phyloP scores from a whole-genome alignment of 148 eudicot genomes.

The Heliosperma pusillum region DNA sequence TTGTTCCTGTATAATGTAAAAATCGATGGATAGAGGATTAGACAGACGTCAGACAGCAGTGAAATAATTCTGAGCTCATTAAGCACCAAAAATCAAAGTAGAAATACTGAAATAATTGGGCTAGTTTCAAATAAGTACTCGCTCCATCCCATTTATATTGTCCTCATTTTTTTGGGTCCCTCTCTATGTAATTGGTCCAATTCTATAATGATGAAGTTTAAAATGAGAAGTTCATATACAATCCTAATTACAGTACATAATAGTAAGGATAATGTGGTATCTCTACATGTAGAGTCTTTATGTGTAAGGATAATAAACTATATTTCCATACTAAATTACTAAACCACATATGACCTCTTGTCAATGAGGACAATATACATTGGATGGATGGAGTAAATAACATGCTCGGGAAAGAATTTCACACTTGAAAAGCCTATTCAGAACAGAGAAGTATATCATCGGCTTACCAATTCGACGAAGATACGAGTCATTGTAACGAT shows the following conservation, averaged over 20 bases:
- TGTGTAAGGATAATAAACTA: too few relatives aligned
- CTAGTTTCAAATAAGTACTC: too few relatives aligned
- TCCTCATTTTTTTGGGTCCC: too few relatives aligned
- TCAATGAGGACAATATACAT: too few relatives aligned
- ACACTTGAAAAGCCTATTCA: neutral
- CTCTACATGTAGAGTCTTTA: too few relatives aligned
- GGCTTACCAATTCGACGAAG: conserved; percentile 83
- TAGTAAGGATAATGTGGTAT: too few relatives aligned
- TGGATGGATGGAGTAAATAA: neutral
- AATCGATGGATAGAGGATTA: neutral
- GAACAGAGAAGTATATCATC: neutral
- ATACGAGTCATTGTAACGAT: conserved; percentile 87
- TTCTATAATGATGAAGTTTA: too few relatives aligned
- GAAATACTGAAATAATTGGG: neutral
- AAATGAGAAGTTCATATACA: too few relatives aligned
- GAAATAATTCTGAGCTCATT: neutral
- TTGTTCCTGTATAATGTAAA: conserved; percentile 53
- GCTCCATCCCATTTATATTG: neutral
- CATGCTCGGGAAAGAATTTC: neutral
- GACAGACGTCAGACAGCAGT: neutral
- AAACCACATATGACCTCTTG: too few relatives aligned
- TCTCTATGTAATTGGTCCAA: too few relatives aligned
- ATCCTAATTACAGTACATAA: too few relatives aligned
- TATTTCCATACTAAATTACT: too few relatives aligned
- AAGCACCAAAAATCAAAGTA: neutral